A percentile compares a stretch with the other conserved stretches of the same genome.
phyloP scores from a whole-genome alignment of 1,284 basidiomycete genomes.

The Takashimella koratensis region DNA sequence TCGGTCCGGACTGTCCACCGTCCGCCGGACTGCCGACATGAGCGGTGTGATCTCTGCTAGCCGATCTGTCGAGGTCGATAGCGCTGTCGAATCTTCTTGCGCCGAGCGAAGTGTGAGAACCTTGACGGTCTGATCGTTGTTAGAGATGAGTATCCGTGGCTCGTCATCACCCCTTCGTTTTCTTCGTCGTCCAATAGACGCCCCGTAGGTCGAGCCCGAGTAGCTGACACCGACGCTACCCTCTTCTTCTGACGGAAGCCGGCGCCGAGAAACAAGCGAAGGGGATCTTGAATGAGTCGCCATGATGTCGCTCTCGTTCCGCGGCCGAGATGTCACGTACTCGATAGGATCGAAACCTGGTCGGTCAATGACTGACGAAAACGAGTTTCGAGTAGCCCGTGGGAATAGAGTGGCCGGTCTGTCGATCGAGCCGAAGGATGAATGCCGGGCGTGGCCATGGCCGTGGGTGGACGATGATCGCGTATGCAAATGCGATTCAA shows the following conservation, averaged over 20 bases:
- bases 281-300: slow-evolving; percentile 22
- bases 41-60: slow-evolving; percentile 2
- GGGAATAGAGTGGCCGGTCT: neutral
- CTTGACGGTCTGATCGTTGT: slow-evolving; percentile 48
- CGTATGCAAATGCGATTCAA: slow-evolving; percentile 16
- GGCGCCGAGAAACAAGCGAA: slow-evolving; percentile 1
- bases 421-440: slow-evolving; percentile 1
- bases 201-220: neutral
- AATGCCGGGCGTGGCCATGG: neutral
- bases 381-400: neutral
- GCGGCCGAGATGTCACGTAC: slow-evolving; percentile 26
- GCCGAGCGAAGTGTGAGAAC: slow-evolving; percentile 27
- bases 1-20: neutral
- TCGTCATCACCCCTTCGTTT: slow-evolving; percentile 20
- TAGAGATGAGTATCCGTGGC: slow-evolving; percentile 44
- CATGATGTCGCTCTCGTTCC: neutral
- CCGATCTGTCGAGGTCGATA: neutral
- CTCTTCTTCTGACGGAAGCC: neutral
- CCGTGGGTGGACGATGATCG: slow-evolving; percentile 2
- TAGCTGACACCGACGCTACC: neutral
- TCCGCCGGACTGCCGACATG: slow-evolving; percentile 12
- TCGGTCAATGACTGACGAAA: neutral
- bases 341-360: neutral
- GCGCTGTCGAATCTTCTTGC: neutral
- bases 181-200: neutral